A percentile compares a stretch with the other conserved stretches of the same genome.
phyloP scores from a whole-genome alignment of 371 early-diverging fungal genomes.

The Syncephalastrum monosporum region DNA sequence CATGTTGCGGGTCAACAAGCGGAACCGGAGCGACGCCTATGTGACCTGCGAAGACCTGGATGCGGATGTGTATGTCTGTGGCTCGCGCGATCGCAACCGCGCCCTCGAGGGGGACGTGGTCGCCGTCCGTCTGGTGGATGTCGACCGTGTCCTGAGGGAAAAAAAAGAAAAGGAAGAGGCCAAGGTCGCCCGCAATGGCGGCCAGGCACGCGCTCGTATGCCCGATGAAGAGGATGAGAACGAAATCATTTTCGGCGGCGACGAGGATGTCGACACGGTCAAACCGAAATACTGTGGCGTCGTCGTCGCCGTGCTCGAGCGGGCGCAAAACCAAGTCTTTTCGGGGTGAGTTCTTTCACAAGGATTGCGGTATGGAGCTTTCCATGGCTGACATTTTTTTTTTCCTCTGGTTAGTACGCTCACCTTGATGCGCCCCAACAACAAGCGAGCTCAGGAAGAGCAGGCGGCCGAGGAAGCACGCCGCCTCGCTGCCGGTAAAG shows the following conservation, averaged over 20 bases:
- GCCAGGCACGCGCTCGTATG: constrained; percentile 30
- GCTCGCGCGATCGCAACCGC: constrained; percentile 75
- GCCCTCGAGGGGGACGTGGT: constrained; percentile 87
- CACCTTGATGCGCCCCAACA: constrained; percentile 52
- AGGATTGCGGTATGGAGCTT: neutral
- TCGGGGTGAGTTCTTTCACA: constrained; percentile 41
- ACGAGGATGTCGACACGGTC: constrained; percentile 47
- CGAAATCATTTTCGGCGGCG: constrained; percentile 48
- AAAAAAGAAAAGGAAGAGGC: constrained; percentile 53
- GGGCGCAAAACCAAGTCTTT: constrained; percentile 61
- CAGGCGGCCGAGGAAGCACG: constrained; percentile 17
- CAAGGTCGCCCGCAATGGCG: constrained; percentile 45
- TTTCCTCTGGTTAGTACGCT: constrained; percentile 32
- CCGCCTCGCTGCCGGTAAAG: constrained; percentile 11
- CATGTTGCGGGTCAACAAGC: constrained; percentile 77
- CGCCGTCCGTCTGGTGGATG: constrained; percentile 68
- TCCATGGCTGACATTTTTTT: too few species aligned
- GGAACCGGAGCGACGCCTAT: constrained; percentile 80
- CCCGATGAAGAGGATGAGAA: constrained; percentile 48
- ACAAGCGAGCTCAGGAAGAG: constrained; percentile 48
- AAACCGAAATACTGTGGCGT: constrained; percentile 63
- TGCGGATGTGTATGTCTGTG: constrained; percentile 74
- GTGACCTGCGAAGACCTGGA: constrained; percentile 68
- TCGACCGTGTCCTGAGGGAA: constrained; percentile 56
- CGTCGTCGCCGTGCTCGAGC: constrained; percentile 64